phyloP scores from a whole-genome alignment of 2,329 filamentous ascomycete species.

The Fusarium beomiforme region DNA sequence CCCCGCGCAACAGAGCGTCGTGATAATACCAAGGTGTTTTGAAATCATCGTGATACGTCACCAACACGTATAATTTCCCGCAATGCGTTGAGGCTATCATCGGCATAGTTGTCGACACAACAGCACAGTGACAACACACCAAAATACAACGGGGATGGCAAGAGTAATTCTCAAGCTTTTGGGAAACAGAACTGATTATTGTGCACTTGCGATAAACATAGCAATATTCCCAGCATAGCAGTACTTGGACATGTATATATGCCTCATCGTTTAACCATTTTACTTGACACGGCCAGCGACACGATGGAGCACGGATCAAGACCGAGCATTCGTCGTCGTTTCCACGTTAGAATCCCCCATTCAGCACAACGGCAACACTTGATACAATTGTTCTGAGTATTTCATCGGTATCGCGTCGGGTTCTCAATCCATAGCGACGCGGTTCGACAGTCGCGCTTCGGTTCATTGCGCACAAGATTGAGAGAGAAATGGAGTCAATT shows the following conservation, averaged over 20 bases:
- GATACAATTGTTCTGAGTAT: neutral
- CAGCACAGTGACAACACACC: neutral
- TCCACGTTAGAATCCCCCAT: neutral
- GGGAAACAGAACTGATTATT: neutral
- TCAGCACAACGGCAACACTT: slow-evolving; percentile 2
- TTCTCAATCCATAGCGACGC: neutral
- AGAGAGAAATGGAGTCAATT: neutral
- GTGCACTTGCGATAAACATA: slow-evolving; percentile 12
- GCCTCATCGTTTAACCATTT: too few relatives aligned
- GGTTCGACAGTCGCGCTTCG: neutral
- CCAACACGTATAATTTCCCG: neutral
- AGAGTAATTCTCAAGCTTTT: neutral
- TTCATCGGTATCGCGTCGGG: neutral
- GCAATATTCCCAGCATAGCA: neutral
- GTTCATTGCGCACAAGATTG: neutral
- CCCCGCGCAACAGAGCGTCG: neutral
- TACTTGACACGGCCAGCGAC: neutral
- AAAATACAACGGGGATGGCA: neutral
- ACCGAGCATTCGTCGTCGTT: too few relatives aligned
- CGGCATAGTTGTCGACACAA: slow-evolving; percentile 1
- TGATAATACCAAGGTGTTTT: slow-evolving; percentile 25
- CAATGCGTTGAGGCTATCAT: slow-evolving; percentile 2
- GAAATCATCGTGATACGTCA: neutral
- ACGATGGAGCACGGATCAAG: neutral
- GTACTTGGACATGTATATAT: neutral